Percentiles rank a stretch among this genome's conserved stretches.
Conservation (phyloP, 495 filamentous ascomycete genomes). For the Penicillium paxilli region DNA sequence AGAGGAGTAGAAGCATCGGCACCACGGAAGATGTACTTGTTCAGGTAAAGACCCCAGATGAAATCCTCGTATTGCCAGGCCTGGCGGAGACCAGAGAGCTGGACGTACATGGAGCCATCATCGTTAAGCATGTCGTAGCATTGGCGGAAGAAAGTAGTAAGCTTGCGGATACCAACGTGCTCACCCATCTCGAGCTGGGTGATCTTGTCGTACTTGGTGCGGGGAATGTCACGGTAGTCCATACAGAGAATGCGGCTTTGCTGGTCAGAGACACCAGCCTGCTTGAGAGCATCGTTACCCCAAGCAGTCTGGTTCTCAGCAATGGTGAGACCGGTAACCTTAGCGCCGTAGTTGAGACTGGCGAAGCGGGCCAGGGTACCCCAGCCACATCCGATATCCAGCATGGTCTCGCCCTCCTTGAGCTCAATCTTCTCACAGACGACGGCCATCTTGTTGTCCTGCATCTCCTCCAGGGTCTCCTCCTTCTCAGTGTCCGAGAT, state of each 20-base stretch:
- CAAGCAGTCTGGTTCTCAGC: slow-evolving; percentile 79
- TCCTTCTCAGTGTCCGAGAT: slow-evolving; percentile 74
- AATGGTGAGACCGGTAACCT: slow-evolving; percentile 77
- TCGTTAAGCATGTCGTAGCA: slow-evolving; percentile 85
- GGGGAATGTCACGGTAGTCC: slow-evolving; percentile 78
- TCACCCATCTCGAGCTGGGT: slow-evolving; percentile 89
- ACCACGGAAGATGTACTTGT: slow-evolving; percentile 89
- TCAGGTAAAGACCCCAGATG: slow-evolving; percentile 88
- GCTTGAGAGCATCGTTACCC: slow-evolving; percentile 62
- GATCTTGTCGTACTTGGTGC: slow-evolving; percentile 75
- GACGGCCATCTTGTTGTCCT: slow-evolving; percentile 85
- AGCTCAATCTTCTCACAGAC: slow-evolving; percentile 85
- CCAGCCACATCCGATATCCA: slow-evolving; percentile 89
- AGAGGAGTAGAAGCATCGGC: slow-evolving; percentile 84
- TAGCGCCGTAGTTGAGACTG: slow-evolving; percentile 73
- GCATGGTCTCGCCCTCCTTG: slow-evolving; percentile 66
- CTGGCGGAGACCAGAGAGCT: slow-evolving; percentile 80
- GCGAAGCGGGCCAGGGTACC: slow-evolving; percentile 82
- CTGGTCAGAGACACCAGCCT: slow-evolving; percentile 52
- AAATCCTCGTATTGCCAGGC: slow-evolving; percentile 88
- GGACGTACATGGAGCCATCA: slow-evolving; percentile 80
- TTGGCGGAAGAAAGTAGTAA: slow-evolving; percentile 66
- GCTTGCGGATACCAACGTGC: slow-evolving; percentile 80
- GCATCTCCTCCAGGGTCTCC: slow-evolving; percentile 79
- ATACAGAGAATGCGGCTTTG: slow-evolving; percentile 63